Evolutionary conservation across 495 filamentous ascomycete genomes (phyloP).

Genomic region (Barbatosphaeria neglecta): DNA sequence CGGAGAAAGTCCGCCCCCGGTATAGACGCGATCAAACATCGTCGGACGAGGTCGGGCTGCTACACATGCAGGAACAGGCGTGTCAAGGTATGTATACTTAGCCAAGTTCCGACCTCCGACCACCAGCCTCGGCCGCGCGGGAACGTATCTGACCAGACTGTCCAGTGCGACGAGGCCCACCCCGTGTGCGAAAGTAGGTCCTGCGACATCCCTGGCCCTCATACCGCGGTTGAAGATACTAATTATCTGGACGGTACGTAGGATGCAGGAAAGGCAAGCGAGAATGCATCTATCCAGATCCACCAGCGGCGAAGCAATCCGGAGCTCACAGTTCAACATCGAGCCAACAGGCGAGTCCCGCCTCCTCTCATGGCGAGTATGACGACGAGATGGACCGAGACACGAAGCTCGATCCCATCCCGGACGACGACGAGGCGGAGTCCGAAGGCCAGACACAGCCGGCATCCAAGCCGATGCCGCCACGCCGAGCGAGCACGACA

Average conservation of each 20-base stretch:
- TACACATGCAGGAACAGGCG: constrained; percentile 83
- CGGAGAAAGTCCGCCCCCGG: constrained; percentile 47
- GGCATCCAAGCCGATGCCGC: constrained; percentile 20
- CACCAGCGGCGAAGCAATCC: constrained; percentile 38
- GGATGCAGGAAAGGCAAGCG: constrained; percentile 77
- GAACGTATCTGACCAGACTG: constrained; percentile 4
- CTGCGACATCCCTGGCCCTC: constrained; percentile 1
- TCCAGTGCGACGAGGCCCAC: constrained; percentile 71
- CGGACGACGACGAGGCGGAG: constrained; percentile 53
- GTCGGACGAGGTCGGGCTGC: constrained; percentile 86
- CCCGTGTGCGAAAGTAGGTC: constrained; percentile 75
- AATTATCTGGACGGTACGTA: constrained; percentile 21
- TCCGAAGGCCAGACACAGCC: constrained; percentile 22
- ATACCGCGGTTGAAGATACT: too few species aligned
- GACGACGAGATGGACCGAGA: constrained; percentile 41
- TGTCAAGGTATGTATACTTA: constrained; percentile 88
- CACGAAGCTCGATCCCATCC: constrained; percentile 46
- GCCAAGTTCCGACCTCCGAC: too few species aligned
- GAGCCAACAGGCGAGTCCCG: constrained; percentile 39
- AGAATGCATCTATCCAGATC: constrained; percentile 73
- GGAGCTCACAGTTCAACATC: constrained; percentile 30
- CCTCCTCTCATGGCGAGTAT: constrained; percentile 40
- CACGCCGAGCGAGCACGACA: constrained; percentile 31
- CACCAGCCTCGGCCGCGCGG: background rate
- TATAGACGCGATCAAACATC: constrained; percentile 79